A percentile compares a stretch with the other conserved stretches of the same genome.
phyloP scores from a whole-genome alignment of 1,284 basidiomycete genomes.

The Kwoniella shivajii region DNA sequence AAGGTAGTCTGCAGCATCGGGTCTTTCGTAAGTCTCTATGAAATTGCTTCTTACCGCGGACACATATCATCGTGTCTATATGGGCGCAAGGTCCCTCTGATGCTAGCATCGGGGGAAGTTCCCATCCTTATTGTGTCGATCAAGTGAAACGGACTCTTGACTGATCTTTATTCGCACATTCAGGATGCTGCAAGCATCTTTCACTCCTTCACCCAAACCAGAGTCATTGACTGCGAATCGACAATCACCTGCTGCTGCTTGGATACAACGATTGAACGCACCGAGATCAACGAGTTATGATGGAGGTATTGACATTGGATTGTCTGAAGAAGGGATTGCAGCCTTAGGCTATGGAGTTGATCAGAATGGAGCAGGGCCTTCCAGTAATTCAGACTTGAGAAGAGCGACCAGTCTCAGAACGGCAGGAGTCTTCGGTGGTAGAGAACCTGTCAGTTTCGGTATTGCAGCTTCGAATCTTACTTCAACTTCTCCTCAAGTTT shows the following conservation, averaged over 20 bases:
- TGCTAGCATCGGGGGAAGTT: too few species aligned
- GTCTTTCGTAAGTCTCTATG: constrained; percentile 17
- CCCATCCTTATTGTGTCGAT: too few species aligned
- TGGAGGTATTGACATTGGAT: constrained; percentile 1
- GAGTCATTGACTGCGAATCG: constrained; percentile 25
- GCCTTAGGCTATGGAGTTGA: constrained; percentile 6
- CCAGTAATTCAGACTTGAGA: constrained; percentile 14
- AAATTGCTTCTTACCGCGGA: neutral
- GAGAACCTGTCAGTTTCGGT: constrained; percentile 35
- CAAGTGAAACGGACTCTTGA: neutral
- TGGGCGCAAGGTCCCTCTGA: neutral
- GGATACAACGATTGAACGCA: constrained; percentile 19
- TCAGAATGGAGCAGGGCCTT: constrained; percentile 5
- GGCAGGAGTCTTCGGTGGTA: constrained; percentile 16
- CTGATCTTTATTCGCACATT: neutral
- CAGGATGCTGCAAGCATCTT: constrained; percentile 43
- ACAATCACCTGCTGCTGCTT: constrained; percentile 22
- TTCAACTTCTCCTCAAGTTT: constrained; percentile 19
- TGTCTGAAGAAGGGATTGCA: neutral
- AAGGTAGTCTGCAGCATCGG: constrained; percentile 18
- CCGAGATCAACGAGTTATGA: constrained; percentile 15
- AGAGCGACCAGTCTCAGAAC: constrained; percentile 19
- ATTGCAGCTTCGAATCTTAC: constrained; percentile 38
- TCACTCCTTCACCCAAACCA: constrained; percentile 9
- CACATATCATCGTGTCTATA: neutral